These are phyloP conservation scores for Aspergillus thermomutatus DNA, from an alignment of 2,329 filamentous ascomycete genomes.

Conservation along the genomic window DNA sequence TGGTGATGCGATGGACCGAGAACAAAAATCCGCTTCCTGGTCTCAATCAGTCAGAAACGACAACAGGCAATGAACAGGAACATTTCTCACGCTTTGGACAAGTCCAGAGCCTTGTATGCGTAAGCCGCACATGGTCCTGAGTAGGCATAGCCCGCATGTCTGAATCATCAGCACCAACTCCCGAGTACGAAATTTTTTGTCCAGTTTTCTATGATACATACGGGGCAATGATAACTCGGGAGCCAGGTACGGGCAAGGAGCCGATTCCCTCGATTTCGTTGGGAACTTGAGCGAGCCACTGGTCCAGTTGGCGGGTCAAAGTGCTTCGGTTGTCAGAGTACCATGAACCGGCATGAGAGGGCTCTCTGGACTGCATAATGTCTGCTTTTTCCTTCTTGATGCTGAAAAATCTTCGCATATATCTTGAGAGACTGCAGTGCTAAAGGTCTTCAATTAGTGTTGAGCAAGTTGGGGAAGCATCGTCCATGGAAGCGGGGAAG, in stretches of 20 bases:
- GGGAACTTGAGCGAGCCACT: constrained; percentile 71
- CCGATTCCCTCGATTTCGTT: constrained; percentile 60
- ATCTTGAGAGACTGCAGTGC: not conserved
- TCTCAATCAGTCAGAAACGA: constrained; percentile 3
- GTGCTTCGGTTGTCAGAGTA: constrained; percentile 62
- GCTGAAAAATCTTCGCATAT: not conserved
- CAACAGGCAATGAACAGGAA: not conserved
- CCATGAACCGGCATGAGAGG: constrained; percentile 84
- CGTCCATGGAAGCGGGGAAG: constrained; percentile 25
- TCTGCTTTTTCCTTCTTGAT: not conserved
- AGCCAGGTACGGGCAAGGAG: constrained; percentile 66
- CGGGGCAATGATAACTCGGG: constrained; percentile 89
- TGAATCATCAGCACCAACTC: constrained; percentile 38
- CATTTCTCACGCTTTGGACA: constrained; percentile 63
- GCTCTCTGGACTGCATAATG: constrained; percentile 47
- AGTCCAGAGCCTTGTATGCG: constrained; percentile 86
- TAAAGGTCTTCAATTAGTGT: not conserved
- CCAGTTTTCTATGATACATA: constrained; percentile 49
- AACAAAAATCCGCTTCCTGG: constrained; percentile 80
- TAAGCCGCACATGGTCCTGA: constrained; percentile 90
- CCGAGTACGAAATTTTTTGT: not conserved
- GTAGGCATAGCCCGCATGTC: constrained; percentile 90
- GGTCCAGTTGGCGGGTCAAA: constrained; percentile 69
- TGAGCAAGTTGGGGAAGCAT: not conserved
- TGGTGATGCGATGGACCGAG: constrained; percentile 90